These are phyloP conservation scores for Penicillium cinerascens DNA, from an alignment of 495 filamentous ascomycete genomes.

Conservation along the genomic window DNA sequence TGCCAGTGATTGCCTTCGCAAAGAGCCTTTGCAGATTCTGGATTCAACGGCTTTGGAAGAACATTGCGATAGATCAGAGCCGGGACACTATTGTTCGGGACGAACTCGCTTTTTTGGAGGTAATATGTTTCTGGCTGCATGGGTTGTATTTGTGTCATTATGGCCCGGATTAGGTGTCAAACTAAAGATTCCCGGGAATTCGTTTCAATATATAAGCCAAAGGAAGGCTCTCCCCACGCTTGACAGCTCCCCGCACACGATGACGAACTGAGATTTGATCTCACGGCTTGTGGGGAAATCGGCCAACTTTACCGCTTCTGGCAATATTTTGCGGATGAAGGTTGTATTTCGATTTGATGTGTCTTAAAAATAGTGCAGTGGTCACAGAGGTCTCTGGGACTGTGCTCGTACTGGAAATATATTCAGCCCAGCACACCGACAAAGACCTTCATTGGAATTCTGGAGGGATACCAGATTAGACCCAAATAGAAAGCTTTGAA, in stretches of 20 bases:
- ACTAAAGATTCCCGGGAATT: neutral
- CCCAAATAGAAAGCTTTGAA: too few relatives aligned
- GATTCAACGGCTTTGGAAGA: neutral
- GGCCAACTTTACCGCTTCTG: too few relatives aligned
- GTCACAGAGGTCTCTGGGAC: too few relatives aligned
- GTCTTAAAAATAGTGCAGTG: too few relatives aligned
- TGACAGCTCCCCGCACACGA: neutral
- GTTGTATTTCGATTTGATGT: too few relatives aligned
- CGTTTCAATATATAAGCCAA: neutral
- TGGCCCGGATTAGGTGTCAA: neutral
- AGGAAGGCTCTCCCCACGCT: neutral
- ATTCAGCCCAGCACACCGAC: too few relatives aligned
- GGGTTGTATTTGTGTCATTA: neutral
- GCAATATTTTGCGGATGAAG: too few relatives aligned
- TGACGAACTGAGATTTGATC: neutral
- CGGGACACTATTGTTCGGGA: conserved; percentile 5
- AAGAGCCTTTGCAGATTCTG: neutral
- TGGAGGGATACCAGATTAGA: too few relatives aligned
- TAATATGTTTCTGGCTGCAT: conserved; percentile 3
- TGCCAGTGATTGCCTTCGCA: conserved; percentile 10
- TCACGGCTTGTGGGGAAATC: too few relatives aligned
- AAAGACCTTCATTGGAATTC: too few relatives aligned
- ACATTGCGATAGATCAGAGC: conserved; percentile 7
- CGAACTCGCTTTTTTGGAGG: neutral
- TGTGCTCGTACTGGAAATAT: too few relatives aligned